Evolutionary conservation across 108 stramenopile species (phyloP).

Genomic region (Skeletonema marinoi): DNA sequence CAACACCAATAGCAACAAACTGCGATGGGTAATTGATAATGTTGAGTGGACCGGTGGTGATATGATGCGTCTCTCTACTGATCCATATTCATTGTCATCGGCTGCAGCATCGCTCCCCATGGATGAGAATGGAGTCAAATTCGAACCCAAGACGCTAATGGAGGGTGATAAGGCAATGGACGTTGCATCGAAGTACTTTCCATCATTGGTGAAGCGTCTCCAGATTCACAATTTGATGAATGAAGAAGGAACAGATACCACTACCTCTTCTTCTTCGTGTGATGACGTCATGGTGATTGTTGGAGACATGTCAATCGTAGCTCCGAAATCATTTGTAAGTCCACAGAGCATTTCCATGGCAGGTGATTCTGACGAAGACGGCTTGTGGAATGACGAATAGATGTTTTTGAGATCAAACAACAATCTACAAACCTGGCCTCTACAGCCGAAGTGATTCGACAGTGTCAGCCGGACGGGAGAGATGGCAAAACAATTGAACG

Average conservation of each 20-base stretch:
- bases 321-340: slow-evolving; percentile 21
- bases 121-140: slow-evolving; percentile 22
- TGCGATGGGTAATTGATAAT: slow-evolving; percentile 16
- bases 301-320: slow-evolving; percentile 32
- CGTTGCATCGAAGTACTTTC: slow-evolving; percentile 36
- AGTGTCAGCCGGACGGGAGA: no score
- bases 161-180: slow-evolving; percentile 20
- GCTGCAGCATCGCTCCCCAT: neutral
- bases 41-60: slow-evolving; percentile 76
- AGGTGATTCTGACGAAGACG: slow-evolving; percentile 13
- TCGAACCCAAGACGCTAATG: slow-evolving; percentile 28
- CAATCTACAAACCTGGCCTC: no score
- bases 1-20: neutral
- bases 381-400: slow-evolving; percentile 24
- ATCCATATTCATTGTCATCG: slow-evolving; percentile 1
- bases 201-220: slow-evolving; percentile 16
- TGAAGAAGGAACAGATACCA: neutral
- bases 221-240: slow-evolving; percentile 10
- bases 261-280: neutral
- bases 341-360: neutral
- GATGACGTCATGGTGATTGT: slow-evolving; percentile 28
- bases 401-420: neutral
- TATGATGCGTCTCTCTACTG: slow-evolving; percentile 62
- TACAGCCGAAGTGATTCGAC: no score
- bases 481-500: no score